Conservation (phyloP, 2,329 filamentous ascomycete genomes). For the Thielaviopsis punctulata region DNA sequence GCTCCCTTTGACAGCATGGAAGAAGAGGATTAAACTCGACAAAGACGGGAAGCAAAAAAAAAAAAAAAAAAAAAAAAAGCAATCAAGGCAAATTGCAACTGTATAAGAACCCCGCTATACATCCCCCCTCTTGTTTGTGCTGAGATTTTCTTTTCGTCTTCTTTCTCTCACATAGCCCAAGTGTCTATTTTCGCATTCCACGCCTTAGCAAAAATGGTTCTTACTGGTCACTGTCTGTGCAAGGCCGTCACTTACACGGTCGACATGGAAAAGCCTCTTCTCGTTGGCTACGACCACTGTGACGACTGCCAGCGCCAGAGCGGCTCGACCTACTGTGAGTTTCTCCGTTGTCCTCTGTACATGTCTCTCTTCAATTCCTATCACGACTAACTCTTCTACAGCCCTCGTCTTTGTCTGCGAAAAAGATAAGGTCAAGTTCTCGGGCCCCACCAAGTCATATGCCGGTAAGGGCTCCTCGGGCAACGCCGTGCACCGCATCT, state of each 20-base stretch:
- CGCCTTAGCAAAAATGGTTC: slow-evolving; percentile 31
- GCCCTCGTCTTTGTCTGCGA: slow-evolving; percentile 48
- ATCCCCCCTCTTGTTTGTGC: not conserved
- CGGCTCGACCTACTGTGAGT: slow-evolving; percentile 50
- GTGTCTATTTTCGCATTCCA: not conserved
- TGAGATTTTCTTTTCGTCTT: not conserved
- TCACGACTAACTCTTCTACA: slow-evolving; percentile 18
- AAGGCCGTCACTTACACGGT: slow-evolving; percentile 52
- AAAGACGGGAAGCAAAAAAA: not conserved
- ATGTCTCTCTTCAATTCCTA: too few species aligned
- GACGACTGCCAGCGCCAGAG: slow-evolving; percentile 57
- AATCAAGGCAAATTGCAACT: not conserved
- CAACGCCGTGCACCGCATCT: slow-evolving; percentile 47
- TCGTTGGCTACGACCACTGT: slow-evolving; percentile 53
- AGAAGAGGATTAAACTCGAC: not conserved
- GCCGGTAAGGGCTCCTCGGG: slow-evolving; percentile 42
- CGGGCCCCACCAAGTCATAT: slow-evolving; percentile 48
- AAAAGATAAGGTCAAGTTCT: slow-evolving; percentile 47
- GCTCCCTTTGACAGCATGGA: not conserved
- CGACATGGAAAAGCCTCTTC: slow-evolving; percentile 31
- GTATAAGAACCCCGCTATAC: slow-evolving; percentile 9
- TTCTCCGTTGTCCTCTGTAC: not conserved
- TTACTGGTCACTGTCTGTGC: slow-evolving; percentile 55
- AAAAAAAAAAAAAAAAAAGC: not conserved
- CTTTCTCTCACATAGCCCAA: not conserved